Evolutionary conservation across 78 protist genomes (phyloP).

Genomic region (Dictyostelium citrinum): DNA sequence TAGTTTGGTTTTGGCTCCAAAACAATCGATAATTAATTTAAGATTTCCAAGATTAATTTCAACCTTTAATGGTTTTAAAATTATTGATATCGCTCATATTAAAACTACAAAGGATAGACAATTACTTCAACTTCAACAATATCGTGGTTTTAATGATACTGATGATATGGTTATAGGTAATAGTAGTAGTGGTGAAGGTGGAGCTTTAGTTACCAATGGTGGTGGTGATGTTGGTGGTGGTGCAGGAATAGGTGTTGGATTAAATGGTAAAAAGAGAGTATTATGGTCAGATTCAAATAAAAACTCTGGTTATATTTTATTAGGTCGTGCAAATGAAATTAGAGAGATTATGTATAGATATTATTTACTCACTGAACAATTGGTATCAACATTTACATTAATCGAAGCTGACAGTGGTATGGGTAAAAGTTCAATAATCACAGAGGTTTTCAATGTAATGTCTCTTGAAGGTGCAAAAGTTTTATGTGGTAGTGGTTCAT

Average conservation of each 20-base stretch:
- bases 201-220: not conserved
- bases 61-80: conserved; percentile 13
- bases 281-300: not conserved
- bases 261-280: not conserved
- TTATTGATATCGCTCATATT: conserved; percentile 10
- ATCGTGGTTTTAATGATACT: not conserved
- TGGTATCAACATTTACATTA: conserved; percentile 20
- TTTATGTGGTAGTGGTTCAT: conserved; percentile 25
- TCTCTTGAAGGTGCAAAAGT: not conserved
- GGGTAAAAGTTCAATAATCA: conserved; percentile 44
- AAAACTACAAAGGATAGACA: conserved; percentile 46
- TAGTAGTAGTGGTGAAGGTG: not conserved
- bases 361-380: not conserved
- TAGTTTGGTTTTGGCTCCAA: not conserved
- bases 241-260: not conserved
- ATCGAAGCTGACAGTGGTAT: conserved; percentile 37
- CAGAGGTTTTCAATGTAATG: conserved; percentile 39
- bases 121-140: not conserved
- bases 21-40: not conserved
- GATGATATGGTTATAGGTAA: not conserved
- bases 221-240: too few relatives aligned
- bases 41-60: not conserved
- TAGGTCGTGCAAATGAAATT: conserved; percentile 32
- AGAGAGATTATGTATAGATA: not conserved
- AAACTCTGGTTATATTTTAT: not conserved